phyloP scores from a whole-genome alignment of 2,329 filamentous ascomycete species.

The Penicillium capsulatum region DNA sequence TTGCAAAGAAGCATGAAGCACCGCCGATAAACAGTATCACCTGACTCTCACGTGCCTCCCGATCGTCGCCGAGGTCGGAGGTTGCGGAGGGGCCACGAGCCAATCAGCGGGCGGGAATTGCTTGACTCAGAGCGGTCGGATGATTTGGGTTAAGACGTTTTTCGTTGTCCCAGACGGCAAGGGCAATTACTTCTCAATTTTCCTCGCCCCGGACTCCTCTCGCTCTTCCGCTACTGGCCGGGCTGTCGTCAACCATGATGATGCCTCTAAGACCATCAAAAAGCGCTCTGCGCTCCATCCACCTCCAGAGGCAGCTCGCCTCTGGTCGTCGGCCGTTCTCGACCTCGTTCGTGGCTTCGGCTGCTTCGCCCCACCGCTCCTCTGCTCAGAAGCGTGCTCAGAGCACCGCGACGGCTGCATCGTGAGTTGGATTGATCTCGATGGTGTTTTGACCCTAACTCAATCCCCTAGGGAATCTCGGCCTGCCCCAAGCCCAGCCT shows the following conservation, averaged over 20 bases:
- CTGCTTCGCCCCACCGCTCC: conserved; percentile 46
- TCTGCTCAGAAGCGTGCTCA: conserved; percentile 43
- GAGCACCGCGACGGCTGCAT: conserved; percentile 48
- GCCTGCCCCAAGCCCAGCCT: conserved; percentile 59
- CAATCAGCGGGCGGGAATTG: conserved; percentile 27
- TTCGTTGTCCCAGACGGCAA: conserved; percentile 21
- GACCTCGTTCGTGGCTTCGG: conserved; percentile 42
- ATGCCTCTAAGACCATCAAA: conserved; percentile 50
- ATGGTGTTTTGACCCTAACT: conserved; percentile 11
- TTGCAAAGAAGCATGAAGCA: no score
- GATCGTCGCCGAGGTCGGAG: conserved; percentile 30
- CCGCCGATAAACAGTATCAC: no score
- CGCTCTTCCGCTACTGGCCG: conserved; percentile 27
- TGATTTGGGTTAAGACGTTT: conserved; percentile 21
- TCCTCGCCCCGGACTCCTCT: conserved; percentile 17
- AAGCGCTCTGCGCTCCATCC: conserved; percentile 47
- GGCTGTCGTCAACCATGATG: conserved; percentile 42
- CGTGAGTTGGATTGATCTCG: conserved; percentile 47
- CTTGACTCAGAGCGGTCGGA: conserved; percentile 22
- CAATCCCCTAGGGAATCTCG: conserved; percentile 48
- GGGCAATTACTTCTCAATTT: conserved; percentile 24
- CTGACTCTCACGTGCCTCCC: no score
- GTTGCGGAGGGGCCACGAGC: conserved; percentile 13
- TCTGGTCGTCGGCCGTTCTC: conserved; percentile 42
- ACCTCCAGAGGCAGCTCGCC: conserved; percentile 39